These are phyloP conservation scores for Monosporascus sp. DNA, from an alignment of 2,329 filamentous ascomycete genomes.

Conservation along the genomic window DNA sequence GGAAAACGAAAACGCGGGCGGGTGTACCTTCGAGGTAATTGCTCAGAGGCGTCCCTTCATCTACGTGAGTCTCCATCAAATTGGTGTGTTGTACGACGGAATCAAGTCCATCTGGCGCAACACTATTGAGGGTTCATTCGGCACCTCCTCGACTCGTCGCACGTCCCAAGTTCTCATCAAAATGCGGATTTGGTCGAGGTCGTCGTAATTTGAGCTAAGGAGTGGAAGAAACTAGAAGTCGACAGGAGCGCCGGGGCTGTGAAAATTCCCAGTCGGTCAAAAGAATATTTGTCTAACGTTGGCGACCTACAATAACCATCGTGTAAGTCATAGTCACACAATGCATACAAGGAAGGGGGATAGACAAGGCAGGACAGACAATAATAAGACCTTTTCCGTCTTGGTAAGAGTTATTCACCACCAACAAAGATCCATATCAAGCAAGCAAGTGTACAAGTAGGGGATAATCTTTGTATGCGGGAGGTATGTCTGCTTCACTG, in stretches of 20 bases:
- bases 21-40: slow-evolving; percentile 28
- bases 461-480: too few species aligned
- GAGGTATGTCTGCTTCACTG: too few species aligned
- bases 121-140: neutral
- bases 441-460: neutral
- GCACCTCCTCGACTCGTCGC: neutral
- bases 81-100: slow-evolving; percentile 19
- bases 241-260: neutral
- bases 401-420: too few species aligned
- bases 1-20: slow-evolving; percentile 4
- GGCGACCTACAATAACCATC: neutral
- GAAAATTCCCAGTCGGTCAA: neutral
- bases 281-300: neutral
- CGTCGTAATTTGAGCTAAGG: neutral
- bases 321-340: neutral
- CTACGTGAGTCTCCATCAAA: slow-evolving; percentile 30
- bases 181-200: neutral
- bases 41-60: slow-evolving; percentile 30
- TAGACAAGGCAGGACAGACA: neutral
- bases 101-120: slow-evolving; percentile 26
- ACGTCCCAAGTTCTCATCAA: neutral
- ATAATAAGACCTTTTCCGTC: too few species aligned
- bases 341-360: neutral
- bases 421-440: neutral
- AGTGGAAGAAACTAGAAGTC: neutral